Conservation (phyloP, 2,329 filamentous ascomycete genomes). For the Aspergillus fischeri region DNA sequence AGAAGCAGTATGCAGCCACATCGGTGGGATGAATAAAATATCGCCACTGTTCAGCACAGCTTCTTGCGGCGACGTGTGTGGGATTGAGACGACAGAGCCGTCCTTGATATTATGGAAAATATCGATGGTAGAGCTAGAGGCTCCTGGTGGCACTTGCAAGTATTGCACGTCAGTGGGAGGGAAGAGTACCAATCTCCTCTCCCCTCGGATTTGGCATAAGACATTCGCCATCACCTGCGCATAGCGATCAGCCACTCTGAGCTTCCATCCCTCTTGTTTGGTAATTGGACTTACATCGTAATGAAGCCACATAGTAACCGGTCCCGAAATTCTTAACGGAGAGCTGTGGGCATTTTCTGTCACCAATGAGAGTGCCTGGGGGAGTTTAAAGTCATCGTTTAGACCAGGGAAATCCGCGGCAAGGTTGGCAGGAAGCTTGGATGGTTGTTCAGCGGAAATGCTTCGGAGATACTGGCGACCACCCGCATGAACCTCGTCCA, state of each 20-base stretch:
- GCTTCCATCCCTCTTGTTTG: not conserved
- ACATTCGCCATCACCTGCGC: constrained; percentile 77
- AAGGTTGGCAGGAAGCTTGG: constrained; percentile 66
- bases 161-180: constrained; percentile 69
- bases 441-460: constrained; percentile 65
- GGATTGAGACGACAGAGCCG: constrained; percentile 50
- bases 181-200: constrained; percentile 71
- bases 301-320: constrained; percentile 83
- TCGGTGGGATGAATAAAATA: constrained; percentile 72
- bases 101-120: constrained; percentile 53
- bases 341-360: constrained; percentile 68
- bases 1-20: constrained; percentile 73
- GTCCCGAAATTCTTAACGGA: constrained; percentile 72
- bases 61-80: constrained; percentile 64
- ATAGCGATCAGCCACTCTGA: constrained; percentile 2
- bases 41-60: constrained; percentile 67
- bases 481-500: constrained; percentile 57
- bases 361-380: constrained; percentile 57
- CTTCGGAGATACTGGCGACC: constrained; percentile 72
- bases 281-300: constrained; percentile 60
- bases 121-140: constrained; percentile 74
- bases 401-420: constrained; percentile 67
- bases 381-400: constrained; percentile 65
- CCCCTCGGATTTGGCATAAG: constrained; percentile 72
- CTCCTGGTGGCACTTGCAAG: constrained; percentile 68